phyloP scores from a whole-genome alignment of 345 rosid species.

The Sapria himalayana region DNA sequence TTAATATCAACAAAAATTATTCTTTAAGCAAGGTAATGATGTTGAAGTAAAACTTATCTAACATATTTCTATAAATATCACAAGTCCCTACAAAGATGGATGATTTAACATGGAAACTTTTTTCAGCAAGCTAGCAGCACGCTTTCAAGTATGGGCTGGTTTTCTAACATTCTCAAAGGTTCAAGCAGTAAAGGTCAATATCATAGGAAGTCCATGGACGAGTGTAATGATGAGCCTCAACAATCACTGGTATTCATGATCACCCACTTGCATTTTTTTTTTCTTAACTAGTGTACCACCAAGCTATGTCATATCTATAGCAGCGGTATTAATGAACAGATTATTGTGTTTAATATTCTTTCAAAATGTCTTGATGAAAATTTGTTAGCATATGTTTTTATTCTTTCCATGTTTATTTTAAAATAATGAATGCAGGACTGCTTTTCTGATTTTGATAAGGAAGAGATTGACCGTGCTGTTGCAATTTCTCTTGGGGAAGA shows the following conservation, averaged over 20 bases:
- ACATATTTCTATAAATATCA: too few species aligned
- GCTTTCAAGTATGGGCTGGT: constrained; percentile 98
- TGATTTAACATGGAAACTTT: too few species aligned
- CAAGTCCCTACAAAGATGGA: too few species aligned
- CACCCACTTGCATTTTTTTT: not conserved
- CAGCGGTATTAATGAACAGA: not conserved
- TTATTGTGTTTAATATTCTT: not conserved
- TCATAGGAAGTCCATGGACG: constrained; percentile 29
- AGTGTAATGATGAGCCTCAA: constrained; percentile 29
- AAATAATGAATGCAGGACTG: constrained; percentile 39
- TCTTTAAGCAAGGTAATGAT: too few species aligned
- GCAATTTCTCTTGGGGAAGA: constrained; percentile 70
- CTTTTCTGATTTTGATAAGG: constrained; percentile 57
- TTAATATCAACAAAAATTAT: too few species aligned
- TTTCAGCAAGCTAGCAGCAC: too few species aligned
- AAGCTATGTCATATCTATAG: not conserved
- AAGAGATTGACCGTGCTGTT: constrained; percentile 60
- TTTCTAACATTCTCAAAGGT: constrained; percentile 51
- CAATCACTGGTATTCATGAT: constrained; percentile 32
- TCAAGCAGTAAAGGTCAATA: constrained; percentile 32
- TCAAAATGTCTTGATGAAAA: not conserved
- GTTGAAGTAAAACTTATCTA: too few species aligned
- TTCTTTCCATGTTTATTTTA: constrained; percentile 2
- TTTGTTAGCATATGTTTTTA: not conserved
- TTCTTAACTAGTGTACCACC: constrained; percentile 2